These are phyloP conservation scores for Dalbergia oliveri DNA, from an alignment of 306 rosid species.

Conservation along the genomic window DNA sequence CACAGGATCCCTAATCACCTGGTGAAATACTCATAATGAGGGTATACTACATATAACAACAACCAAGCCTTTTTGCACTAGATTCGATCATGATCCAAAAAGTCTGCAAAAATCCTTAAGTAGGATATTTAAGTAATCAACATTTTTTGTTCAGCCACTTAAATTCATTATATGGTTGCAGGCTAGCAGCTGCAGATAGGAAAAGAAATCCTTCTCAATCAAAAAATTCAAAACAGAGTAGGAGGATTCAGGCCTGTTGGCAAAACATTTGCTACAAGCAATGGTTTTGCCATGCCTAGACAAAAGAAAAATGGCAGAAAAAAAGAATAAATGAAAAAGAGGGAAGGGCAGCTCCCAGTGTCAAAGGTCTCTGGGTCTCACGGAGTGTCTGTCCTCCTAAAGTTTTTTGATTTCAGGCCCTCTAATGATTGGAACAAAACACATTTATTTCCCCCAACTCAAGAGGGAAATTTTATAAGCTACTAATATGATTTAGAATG, in stretches of 20 bases:
- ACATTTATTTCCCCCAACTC: not conserved
- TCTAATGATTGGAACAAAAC: not conserved
- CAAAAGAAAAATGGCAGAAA: not conserved
- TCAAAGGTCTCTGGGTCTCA: not conserved
- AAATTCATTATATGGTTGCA: not conserved
- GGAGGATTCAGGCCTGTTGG: not conserved
- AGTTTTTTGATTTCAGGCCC: not conserved
- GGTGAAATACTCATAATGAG: constrained; percentile 1
- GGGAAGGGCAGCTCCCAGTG: too few species aligned
- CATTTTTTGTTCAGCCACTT: constrained; percentile 4
- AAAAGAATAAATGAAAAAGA: not conserved
- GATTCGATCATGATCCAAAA: not conserved
- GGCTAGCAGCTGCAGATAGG: not conserved
- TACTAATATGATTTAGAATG: not conserved
- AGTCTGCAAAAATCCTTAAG: not conserved
- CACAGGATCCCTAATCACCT: not conserved
- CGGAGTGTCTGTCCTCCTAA: not conserved
- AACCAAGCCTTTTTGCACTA: not conserved
- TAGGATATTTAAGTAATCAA: not conserved
- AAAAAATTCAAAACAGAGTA: not conserved
- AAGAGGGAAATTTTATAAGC: not conserved
- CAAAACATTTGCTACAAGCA: not conserved
- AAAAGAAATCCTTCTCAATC: not conserved
- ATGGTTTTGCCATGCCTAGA: not conserved
- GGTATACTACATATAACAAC: constrained; percentile 5